phyloP scores from a whole-genome alignment of 225 moss, liverwort and hornwort species.

The Asterella californica region DNA sequence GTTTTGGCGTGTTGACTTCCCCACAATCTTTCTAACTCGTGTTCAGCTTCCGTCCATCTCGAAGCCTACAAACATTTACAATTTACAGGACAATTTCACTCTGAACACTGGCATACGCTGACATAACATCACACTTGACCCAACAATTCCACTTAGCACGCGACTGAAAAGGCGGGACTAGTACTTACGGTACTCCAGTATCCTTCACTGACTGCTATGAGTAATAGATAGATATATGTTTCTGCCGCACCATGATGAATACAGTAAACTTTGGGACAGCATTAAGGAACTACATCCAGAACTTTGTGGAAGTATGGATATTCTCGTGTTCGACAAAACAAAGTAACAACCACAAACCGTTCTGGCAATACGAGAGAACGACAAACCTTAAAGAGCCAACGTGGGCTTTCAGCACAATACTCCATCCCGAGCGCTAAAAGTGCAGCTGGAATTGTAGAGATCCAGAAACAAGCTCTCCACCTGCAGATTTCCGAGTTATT shows the following conservation, averaged over 20 bases:
- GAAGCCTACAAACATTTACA: constrained; percentile 46
- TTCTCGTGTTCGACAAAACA: too few relatives aligned
- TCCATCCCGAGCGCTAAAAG: constrained; percentile 68
- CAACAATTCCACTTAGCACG: too few relatives aligned
- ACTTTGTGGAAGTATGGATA: too few relatives aligned
- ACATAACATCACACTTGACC: too few relatives aligned
- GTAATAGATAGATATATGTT: too few relatives aligned
- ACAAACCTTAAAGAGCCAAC: constrained; percentile 78
- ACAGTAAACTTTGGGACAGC: not conserved
- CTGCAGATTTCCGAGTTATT: constrained; percentile 27
- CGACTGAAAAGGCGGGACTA: too few relatives aligned
- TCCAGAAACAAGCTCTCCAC: constrained; percentile 91
- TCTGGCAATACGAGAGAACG: not conserved
- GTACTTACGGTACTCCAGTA: too few relatives aligned
- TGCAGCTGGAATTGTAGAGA: constrained; percentile 70
- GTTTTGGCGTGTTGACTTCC: constrained; percentile 61
- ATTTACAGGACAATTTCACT: not conserved
- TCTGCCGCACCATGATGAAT: too few relatives aligned
- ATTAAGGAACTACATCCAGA: not conserved
- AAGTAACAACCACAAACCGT: too few relatives aligned
- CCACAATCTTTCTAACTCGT: constrained; percentile 71
- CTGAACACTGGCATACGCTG: not conserved
- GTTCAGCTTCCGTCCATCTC: constrained; percentile 60
- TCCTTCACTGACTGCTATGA: too few relatives aligned
- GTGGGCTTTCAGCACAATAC: constrained; percentile 81